Percentiles rank a stretch among this genome's conserved stretches.
These are phyloP conservation scores for Lupinus albus DNA, from an alignment of 306 rosid species.

Conservation along the genomic window DNA sequence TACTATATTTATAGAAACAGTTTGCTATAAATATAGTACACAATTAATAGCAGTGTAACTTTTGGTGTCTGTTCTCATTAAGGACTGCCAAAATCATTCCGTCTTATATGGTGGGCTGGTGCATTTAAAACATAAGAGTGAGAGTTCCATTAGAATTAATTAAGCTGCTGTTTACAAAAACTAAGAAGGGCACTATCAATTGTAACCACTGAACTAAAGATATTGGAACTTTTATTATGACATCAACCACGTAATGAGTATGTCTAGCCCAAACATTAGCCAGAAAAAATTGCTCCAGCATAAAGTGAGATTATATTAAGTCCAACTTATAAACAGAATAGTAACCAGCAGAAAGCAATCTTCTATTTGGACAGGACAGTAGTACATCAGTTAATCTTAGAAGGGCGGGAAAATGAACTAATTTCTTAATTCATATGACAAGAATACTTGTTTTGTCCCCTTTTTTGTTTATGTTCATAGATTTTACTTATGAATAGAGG, in stretches of 20 bases:
- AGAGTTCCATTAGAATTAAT: not conserved
- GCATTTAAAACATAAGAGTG: not conserved
- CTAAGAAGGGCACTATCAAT: not conserved
- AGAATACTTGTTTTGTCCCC: not conserved
- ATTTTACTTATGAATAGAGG: slow-evolving; percentile 18
- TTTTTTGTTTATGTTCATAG: not conserved
- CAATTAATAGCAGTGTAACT: not conserved
- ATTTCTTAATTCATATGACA: not conserved
- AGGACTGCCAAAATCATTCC: not conserved
- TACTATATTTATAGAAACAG: slow-evolving; percentile 25
- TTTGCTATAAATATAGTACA: slow-evolving; percentile 46
- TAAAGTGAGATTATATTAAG: not conserved
- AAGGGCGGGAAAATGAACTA: not conserved
- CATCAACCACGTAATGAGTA: not conserved
- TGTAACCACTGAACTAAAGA: not conserved
- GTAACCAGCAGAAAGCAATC: not conserved
- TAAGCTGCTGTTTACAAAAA: not conserved
- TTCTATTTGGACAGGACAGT: slow-evolving; percentile 3
- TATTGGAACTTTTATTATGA: not conserved
- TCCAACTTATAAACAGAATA: not conserved
- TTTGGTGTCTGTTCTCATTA: not conserved
- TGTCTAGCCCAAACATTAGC: not conserved
- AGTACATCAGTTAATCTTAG: slow-evolving; percentile 2
- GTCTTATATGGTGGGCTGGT: not conserved
- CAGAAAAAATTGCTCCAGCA: not conserved